phyloP scores from a whole-genome alignment of 2,329 filamentous ascomycete genomes.

The Ilyonectria destructans region DNA sequence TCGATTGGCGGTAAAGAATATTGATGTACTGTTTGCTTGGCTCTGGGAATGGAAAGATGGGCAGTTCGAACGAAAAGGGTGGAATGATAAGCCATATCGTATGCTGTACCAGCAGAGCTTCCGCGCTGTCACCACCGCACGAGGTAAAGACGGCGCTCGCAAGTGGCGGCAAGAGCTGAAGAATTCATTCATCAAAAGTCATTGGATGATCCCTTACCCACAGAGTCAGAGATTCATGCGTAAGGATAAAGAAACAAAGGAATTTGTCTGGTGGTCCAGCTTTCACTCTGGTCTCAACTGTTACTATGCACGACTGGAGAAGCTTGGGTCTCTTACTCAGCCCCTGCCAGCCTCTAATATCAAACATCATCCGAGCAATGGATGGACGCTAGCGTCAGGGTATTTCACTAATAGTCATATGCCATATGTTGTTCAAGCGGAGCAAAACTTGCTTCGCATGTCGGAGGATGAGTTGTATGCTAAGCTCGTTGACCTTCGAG shows the following conservation, averaged over 20 bases:
- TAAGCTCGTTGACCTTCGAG: not conserved
- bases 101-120: slow-evolving; percentile 5
- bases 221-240: not conserved
- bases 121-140: not conserved
- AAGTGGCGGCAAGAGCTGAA: slow-evolving; percentile 12
- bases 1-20: slow-evolving; percentile 4
- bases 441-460: not conserved
- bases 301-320: not conserved
- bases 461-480: not conserved
- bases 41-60: not conserved
- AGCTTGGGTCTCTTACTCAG: not conserved
- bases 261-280: not conserved
- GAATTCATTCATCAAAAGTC: not conserved
- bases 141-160: not conserved
- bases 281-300: too few relatives aligned
- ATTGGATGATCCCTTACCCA: slow-evolving; percentile 10
- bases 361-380: not conserved
- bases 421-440: not conserved
- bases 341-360: not conserved
- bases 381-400: not conserved
- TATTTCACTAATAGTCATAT: not conserved
- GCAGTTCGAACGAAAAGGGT: slow-evolving; percentile 7
- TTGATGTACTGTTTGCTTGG: not conserved
- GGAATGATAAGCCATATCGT: slow-evolving; percentile 1
- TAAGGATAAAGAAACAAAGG: too few relatives aligned